Conservation (phyloP, 441 rosid species). For the Croton setiger region DNA sequence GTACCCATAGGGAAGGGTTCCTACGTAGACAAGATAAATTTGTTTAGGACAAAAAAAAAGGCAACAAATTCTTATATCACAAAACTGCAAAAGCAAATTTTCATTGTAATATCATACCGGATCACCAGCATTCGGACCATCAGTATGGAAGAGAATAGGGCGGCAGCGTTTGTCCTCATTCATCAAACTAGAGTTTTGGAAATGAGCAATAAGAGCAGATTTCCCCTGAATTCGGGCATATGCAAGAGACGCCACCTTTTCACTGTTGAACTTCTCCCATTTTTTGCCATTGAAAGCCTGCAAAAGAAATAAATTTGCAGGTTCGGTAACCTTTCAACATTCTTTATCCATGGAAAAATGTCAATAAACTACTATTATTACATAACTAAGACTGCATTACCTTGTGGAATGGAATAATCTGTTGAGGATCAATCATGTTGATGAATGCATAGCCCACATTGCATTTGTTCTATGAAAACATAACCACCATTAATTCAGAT, state of each 20-base stretch:
- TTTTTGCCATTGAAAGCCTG: conserved; percentile 78
- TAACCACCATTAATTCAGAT: conserved; percentile 13
- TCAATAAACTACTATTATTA: conserved; percentile 1
- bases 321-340: conserved; percentile 3
- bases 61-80: neutral
- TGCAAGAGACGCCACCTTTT: conserved; percentile 77
- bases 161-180: conserved; percentile 82
- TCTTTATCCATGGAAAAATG: neutral
- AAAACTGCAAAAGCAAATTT: neutral
- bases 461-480: conserved; percentile 65
- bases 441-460: conserved; percentile 85
- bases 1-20: conserved; percentile 70
- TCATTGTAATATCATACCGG: conserved; percentile 39
- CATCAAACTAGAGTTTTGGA: conserved; percentile 87
- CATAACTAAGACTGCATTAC: conserved; percentile 28
- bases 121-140: conserved; percentile 79
- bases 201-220: conserved; percentile 72
- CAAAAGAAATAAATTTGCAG: conserved; percentile 14
- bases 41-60: neutral
- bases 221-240: conserved; percentile 85
- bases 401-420: conserved; percentile 63
- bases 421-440: conserved; percentile 64
- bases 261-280: conserved; percentile 89
- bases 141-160: conserved; percentile 72
- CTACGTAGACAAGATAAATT: conserved; percentile 24